Evolutionary conservation across 2,329 filamentous ascomycete species (phyloP), one percentile per base, ranked within the genome.

Genomic region (Colletotrichum graminicola): DNA sequence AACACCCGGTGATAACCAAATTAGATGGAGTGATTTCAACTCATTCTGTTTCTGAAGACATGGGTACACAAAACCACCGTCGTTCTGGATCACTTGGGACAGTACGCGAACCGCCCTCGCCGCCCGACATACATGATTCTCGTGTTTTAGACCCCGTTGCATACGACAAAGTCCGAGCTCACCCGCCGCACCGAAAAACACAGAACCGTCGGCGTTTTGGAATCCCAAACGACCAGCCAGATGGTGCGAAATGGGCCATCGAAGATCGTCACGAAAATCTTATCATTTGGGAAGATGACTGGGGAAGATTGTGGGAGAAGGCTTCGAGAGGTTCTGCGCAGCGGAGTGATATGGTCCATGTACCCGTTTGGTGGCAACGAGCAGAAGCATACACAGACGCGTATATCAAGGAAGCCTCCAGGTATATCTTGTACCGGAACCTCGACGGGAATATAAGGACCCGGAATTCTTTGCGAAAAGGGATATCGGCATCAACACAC

Each of bases 141-240:
- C 34, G 67, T 52, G n/a, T 57, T 26, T 60, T 73, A 49, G 49
- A 62, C 62, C 61, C 49, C 54, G 43, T 62, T 45, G 39, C 67
- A 43, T 51, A 68, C 67, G 45, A 66, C 11, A 47, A 41, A 32
- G 36, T 51, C 12, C 43, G 54, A 51, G 63, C 56, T 47, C 34
- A 36, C 12, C 26, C 43, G 1, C 55, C 34, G 39, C 18, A 5
- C 11, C 41, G 12, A 32, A 34, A 39, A 1, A 32, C 6, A 7
- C 12, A 26, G 16, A 26, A 34, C 14, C 54, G n/a, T 21, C 63
- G 34, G n/a, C 63, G 63, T 26, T 66, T 60, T 36, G 29, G 32
- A 26, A 47, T 21, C 21, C 26, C 63, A 7, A 12, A 21, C 21
- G 18, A 41, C 16, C 18, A n/a, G 18, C 55, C 63, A 4, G 2